Base-by-base conservation (phyloP, 345 rosid species). In the Rhizophora apiculata region DNA sequence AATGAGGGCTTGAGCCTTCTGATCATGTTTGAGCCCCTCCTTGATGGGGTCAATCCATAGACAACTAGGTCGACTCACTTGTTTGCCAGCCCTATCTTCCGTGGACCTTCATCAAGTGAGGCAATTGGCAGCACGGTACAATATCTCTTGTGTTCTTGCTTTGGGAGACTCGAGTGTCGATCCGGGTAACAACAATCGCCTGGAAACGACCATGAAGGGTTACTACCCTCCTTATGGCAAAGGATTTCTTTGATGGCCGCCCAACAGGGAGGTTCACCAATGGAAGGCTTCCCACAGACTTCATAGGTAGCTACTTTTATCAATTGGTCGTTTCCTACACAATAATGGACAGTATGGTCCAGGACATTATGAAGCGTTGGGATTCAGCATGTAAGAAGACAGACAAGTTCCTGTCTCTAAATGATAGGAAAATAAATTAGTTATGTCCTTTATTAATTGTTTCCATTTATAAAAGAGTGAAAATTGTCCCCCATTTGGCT, bases 131-230 rank as follows among this genome's bases (percentile, higher is more conserved):
- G 76, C 83, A 0, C 79, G 78, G 64, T 54, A 83, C 77, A 90
- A 93, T 46, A 76, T 90, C 34, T 82, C 89, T 8, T 85, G 85
- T 0, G 76, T 93, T 6, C 15, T 93, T 59, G 96, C 86, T 27
- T 93, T 93, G 37, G 98, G 97, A 29, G 98, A 93, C 78, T 93
- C 92, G 4, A 89, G 93, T 72, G 96, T 90, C 6, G 97, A 91
- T 76, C 81, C 93, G 0, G 96, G 98, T 1, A 93, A 89, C 62
- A 88, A 88, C 83, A 85, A 92, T 72, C 76, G 65, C 54, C 84
- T 87, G 8, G 55, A 66, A 0, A 87, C 93, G 20, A 8, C 72
- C 16, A 36, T 79, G 79, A 90, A 85, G 72, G 80, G 88, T 20
- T 85, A 92, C 68, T 88, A 80, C 70, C 83, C 70, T 37, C 97